These are phyloP conservation scores for Adansonia digitata DNA, from an alignment of 345 rosid species.

Conservation along the genomic window DNA sequence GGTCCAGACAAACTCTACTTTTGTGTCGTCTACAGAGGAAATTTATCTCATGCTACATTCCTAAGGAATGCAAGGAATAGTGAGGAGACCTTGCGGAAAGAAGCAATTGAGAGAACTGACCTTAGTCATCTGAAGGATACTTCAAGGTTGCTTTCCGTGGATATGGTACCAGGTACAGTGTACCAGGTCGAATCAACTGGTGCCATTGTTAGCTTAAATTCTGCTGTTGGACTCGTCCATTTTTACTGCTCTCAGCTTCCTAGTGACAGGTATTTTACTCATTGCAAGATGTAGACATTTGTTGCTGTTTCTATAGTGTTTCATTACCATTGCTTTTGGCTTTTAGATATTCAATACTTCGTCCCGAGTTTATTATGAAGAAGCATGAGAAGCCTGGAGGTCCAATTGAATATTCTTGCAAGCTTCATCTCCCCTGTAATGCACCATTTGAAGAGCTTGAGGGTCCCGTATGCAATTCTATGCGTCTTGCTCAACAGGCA, in stretches of 20 bases:
- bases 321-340: conserved; percentile 4
- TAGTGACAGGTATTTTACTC: conserved; percentile 68
- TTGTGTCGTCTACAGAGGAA: conserved; percentile 46
- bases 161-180: conserved; percentile 71
- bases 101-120: conserved; percentile 97
- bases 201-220: conserved; percentile 94
- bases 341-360: conserved; percentile 86
- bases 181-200: conserved; percentile 97
- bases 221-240: conserved; percentile 93
- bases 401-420: conserved; percentile 87
- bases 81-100: conserved; percentile 94
- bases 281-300: neutral
- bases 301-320: neutral
- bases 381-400: conserved; percentile 89
- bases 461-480: conserved; percentile 86
- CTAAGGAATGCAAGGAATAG: conserved; percentile 93
- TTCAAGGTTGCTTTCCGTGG: conserved; percentile 74
- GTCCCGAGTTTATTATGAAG: conserved; percentile 91
- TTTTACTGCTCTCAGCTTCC: conserved; percentile 98
- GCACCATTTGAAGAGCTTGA: conserved; percentile 96
- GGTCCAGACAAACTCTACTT: neutral
- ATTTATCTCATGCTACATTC: conserved; percentile 82
- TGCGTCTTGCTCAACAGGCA: conserved; percentile 98
- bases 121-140: conserved; percentile 89
- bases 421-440: conserved; percentile 96